phyloP scores from a whole-genome alignment of 345 rosid genomes.

The Hirschfeldia incana region DNA sequence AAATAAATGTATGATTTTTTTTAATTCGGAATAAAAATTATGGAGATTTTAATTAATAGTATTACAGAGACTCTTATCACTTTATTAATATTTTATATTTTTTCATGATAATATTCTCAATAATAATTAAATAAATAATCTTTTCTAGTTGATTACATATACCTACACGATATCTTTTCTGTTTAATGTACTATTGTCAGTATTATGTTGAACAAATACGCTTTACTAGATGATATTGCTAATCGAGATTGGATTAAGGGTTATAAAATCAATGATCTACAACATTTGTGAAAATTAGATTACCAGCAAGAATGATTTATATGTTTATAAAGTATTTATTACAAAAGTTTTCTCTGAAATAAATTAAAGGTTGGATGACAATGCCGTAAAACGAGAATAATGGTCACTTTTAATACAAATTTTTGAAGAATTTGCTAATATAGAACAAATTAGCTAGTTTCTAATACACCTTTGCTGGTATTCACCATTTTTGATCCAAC shows the following conservation, averaged over 20 bases:
- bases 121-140: background rate
- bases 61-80: too few species aligned
- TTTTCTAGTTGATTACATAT: background rate
- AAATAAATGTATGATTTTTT: background rate
- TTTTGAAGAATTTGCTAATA: too few species aligned
- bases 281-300: background rate
- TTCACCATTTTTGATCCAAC: too few species aligned
- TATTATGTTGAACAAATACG: background rate
- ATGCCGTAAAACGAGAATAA: too few species aligned
- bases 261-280: background rate
- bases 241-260: background rate
- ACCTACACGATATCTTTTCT: background rate
- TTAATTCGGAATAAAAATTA: background rate
- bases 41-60: too few species aligned
- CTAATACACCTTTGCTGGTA: too few species aligned
- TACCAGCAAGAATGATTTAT: background rate
- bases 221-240: background rate
- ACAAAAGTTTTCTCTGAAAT: background rate
- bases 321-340: background rate
- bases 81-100: background rate
- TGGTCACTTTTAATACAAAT: too few species aligned
- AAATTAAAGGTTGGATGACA: too few species aligned
- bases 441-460: too few species aligned
- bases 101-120: background rate
- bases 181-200: background rate